Evolutionary conservation across 164 flowering plant genomes (phyloP), one percentile per base, ranked within the genome.

Genomic region (Stephania yunnanensis): DNA sequence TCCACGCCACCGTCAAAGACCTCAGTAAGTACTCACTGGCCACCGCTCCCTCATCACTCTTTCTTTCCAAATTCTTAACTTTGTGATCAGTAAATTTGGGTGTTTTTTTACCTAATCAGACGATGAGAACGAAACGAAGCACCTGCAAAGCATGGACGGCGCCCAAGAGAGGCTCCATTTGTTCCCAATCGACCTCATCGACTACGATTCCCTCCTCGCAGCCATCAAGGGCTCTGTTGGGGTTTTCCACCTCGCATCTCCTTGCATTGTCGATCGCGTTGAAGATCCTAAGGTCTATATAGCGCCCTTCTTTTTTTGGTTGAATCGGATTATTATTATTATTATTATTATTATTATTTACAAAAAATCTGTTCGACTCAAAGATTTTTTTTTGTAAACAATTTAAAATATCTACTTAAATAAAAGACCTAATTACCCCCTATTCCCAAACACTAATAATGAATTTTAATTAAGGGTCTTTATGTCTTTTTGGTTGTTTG

Each of bases 181-280:
- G 63, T 93, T 87, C 86, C 88, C 90, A 78, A 89, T 92, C 17
- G 94, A 92, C 80, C 92, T 95, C 65, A 90, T 93, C 29, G 77
- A 90, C 52, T 95, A 90, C 73, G 87, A 87, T 22, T 87, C 97
- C 69, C 79, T 95, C 55, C 65, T 75, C 65, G 83, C 95, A 48
- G 94, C 99, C 8, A 77, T 93, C 53, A 63, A 74, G 13, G 95
- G 93, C 71, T 78, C 88, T 68, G 66, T 79, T 22, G 99, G 98
- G 61, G 91, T 95, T 68, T 90, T 95, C 87, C 98, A 95, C 85
- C 74, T 92, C 3, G 99, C 99, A 22, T 93, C 98, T 30, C 99
- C 99, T 12, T 85, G 89, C 84, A 88, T 77, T 68, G 87, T 92
- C 73, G 97, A 93, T 75, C 76, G 58, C 74, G 93, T 95, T 58